Evolutionary conservation across 2,329 filamentous ascomycete genomes (phyloP).

Genomic region (Atkinsonella texensis): DNA sequence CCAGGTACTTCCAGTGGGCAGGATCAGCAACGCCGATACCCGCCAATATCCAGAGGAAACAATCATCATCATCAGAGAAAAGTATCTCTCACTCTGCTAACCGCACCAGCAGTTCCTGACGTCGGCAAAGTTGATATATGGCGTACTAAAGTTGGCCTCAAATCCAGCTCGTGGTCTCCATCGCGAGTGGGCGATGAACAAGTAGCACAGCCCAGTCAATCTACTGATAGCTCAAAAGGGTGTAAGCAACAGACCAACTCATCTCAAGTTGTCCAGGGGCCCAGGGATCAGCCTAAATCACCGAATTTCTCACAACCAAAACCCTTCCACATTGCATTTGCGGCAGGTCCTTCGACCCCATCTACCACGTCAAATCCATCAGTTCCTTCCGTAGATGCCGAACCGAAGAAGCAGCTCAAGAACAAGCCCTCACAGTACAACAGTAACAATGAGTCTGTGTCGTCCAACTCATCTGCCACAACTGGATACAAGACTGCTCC

Average conservation of each 20-base stretch:
- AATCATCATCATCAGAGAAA: constrained; percentile 13
- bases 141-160: constrained; percentile 17
- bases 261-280: not conserved
- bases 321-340: constrained; percentile 1
- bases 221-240: not conserved
- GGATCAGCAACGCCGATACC: constrained; percentile 21
- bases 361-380: not conserved
- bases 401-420: not conserved
- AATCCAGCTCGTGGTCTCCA: constrained; percentile 2
- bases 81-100: constrained; percentile 16
- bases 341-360: not conserved
- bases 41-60: constrained; percentile 25
- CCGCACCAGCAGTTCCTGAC: constrained; percentile 18
- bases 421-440: constrained; percentile 1
- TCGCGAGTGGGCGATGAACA: not conserved
- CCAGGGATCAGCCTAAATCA: not conserved
- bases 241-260: not conserved
- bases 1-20: constrained; percentile 8
- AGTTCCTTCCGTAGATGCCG: not conserved
- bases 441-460: constrained; percentile 9
- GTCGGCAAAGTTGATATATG: constrained; percentile 21
- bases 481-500: constrained; percentile 10
- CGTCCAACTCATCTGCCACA: constrained; percentile 4
- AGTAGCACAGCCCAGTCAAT: not conserved
- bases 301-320: not conserved